Percentiles rank a stretch among this genome's conserved stretches.
These are phyloP conservation scores for Dillenia turbinata DNA, from an alignment of 164 flowering plant species.

Conservation along the genomic window DNA sequence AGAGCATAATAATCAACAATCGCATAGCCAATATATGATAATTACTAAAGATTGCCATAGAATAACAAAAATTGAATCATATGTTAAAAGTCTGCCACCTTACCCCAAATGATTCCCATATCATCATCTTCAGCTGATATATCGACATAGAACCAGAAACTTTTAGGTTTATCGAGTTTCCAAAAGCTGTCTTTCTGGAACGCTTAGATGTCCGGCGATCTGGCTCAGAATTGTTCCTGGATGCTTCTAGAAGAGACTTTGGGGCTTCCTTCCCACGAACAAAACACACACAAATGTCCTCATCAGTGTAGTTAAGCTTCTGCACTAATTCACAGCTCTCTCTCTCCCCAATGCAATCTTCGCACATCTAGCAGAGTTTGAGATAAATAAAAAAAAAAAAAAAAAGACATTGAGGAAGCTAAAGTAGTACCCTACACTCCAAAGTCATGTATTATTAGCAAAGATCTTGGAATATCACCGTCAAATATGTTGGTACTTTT, in stretches of 20 bases:
- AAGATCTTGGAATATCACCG: too few relatives aligned
- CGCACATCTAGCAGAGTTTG: conserved; percentile 56
- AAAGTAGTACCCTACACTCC: too few relatives aligned
- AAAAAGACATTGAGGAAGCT: too few relatives aligned
- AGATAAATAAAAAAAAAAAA: too few relatives aligned
- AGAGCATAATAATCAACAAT: too few relatives aligned
- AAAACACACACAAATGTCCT: conserved; percentile 64
- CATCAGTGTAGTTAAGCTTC: conserved; percentile 71
- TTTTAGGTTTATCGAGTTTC: conserved; percentile 58
- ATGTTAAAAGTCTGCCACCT: conserved; percentile 6
- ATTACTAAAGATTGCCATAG: too few relatives aligned
- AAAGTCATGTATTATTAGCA: too few relatives aligned
- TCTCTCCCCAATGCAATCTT: conserved; percentile 89
- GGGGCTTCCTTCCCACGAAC: conserved; percentile 93
- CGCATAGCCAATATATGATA: too few relatives aligned
- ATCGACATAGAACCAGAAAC: conserved; percentile 88
- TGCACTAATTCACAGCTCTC: conserved; percentile 78
- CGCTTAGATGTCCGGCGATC: conserved; percentile 92
- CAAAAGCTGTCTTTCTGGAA: conserved; percentile 58
- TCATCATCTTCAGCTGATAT: conserved; percentile 97
- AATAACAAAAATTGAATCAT: too few relatives aligned
- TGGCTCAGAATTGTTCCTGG: conserved; percentile 50
- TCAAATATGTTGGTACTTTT: too few relatives aligned
- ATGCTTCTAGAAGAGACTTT: conserved; percentile 72
- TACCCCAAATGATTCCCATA: conserved; percentile 99